Base-by-base conservation (phyloP, 306 rosid genomes). In the Morella rubra region DNA sequence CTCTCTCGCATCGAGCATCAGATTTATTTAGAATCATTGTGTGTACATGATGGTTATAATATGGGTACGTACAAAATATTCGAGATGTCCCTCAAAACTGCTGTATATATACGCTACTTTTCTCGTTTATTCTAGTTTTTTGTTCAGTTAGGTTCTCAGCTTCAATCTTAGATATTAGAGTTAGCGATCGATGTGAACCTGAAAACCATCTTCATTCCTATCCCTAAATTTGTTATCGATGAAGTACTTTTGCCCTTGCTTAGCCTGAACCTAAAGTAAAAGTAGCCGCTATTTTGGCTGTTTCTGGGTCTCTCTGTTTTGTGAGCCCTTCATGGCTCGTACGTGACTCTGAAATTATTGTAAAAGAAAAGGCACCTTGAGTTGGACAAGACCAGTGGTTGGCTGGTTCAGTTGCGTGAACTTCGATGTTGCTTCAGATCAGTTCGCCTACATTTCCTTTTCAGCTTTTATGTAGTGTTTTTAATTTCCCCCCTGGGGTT, bases 361-460 rank as follows among this genome's bases (percentile, higher is more conserved):
- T 65, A 52, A 79, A 49, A 5, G 45, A 54, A 32, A 18, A 44
- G 59, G 60, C 74, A 58, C n/a, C 64, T 75, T 79, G 69, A 52
- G 61, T 53, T 68, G 37, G 11, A n/a, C 58, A 12, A 49, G 32
- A 12, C 52, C 40, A 22, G 44, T 53, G 4, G 42, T 41, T 76
- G 50, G 24, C 20, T 76, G 50, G 24, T 9, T 69, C 24, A 69
- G 81, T 77, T 71, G 82, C 80, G 84, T 77, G 74, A 73, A 80
- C 42, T 77, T 81, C 77, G 82, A 81, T 65, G 80, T 73, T 77
- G 56, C 77, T 77, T 62, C 54, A 56, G 72, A 32, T 32, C 37
- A n/a, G 87, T 84, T 67, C 47, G 83, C 80, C 59, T 80, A 75
- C 80, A 71, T 49, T 13, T 10, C 83, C 44, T 81, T 77, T 74